Evolutionary conservation across 768 basidiomycete genomes (phyloP).

Genomic region (Serendipita indica): DNA sequence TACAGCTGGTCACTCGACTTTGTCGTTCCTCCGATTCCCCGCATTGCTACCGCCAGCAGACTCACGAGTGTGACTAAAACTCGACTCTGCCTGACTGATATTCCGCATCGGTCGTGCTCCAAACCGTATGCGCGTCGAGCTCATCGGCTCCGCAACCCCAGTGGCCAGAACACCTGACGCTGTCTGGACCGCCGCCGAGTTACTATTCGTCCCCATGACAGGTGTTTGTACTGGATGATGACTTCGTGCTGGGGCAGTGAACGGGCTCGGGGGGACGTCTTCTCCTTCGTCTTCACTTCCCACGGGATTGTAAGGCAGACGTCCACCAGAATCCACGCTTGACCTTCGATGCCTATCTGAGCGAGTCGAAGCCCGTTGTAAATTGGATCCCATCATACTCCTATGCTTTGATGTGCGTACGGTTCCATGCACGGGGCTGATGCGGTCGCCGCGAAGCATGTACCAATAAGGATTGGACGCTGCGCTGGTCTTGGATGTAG

Average conservation of each 20-base stretch:
- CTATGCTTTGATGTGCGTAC: no score
- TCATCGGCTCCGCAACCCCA: conserved; percentile 2
- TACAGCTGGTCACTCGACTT: no score
- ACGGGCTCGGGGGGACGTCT: neutral
- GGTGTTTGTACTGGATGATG: neutral
- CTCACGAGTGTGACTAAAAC: no score
- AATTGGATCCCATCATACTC: no score
- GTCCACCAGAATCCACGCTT: neutral
- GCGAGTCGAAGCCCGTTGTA: neutral
- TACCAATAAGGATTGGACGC: neutral
- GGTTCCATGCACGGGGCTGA: no score
- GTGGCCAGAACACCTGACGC: neutral
- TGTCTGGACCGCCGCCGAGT: no score
- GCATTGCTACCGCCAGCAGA: no score
- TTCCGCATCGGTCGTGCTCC: conserved; percentile 2
- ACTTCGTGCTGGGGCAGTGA: neutral
- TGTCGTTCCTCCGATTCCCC: no score
- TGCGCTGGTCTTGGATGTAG: neutral
- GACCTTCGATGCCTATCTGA: neutral
- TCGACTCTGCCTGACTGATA: no score
- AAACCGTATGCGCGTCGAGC: neutral
- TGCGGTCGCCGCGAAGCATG: neutral
- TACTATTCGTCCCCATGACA: no score
- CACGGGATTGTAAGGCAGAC: neutral
- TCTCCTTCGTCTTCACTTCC: neutral